Evolutionary conservation across 1,284 basidiomycete genomes (phyloP).

Genomic region (Leccinum solheimii): DNA sequence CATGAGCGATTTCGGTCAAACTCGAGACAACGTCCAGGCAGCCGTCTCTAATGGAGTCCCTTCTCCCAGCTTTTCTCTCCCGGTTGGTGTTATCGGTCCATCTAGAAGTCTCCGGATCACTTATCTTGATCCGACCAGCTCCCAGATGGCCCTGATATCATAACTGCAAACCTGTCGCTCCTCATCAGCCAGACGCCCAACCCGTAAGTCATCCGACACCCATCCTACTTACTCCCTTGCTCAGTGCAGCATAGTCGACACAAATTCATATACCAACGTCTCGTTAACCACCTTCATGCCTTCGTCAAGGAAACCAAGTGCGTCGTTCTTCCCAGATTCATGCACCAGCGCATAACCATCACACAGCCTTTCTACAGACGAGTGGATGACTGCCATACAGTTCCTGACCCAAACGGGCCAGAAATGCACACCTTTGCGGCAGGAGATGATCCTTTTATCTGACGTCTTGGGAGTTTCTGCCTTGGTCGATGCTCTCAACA

Average conservation of each 20-base stretch:
- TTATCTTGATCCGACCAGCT: slow-evolving; percentile 35
- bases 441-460: slow-evolving; percentile 84
- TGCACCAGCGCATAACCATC: background rate
- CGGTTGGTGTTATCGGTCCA: slow-evolving; percentile 23
- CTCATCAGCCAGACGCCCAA: slow-evolving; percentile 32
- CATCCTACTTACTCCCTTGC: background rate
- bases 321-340: slow-evolving; percentile 8
- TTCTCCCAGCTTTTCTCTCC: slow-evolving; percentile 33
- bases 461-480: slow-evolving; percentile 79
- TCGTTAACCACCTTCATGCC: slow-evolving; percentile 66
- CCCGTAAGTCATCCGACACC: background rate
- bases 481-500: slow-evolving; percentile 77
- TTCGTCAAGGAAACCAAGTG: slow-evolving; percentile 70
- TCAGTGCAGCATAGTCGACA: slow-evolving; percentile 37
- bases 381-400: slow-evolving; percentile 80
- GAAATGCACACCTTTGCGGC: slow-evolving; percentile 69
- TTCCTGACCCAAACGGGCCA: slow-evolving; percentile 78
- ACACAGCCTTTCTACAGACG: slow-evolving; percentile 68
- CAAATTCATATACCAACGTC: slow-evolving; percentile 48
- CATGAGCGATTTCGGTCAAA: slow-evolving; percentile 19
- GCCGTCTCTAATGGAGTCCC: slow-evolving; percentile 37
- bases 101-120: background rate
- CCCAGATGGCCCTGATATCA: slow-evolving; percentile 52
- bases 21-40: slow-evolving; percentile 8
- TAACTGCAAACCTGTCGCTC: slow-evolving; percentile 56